phyloP scores from a whole-genome alignment of 2,329 filamentous ascomycete genomes.

The Helminthosporium solani region DNA sequence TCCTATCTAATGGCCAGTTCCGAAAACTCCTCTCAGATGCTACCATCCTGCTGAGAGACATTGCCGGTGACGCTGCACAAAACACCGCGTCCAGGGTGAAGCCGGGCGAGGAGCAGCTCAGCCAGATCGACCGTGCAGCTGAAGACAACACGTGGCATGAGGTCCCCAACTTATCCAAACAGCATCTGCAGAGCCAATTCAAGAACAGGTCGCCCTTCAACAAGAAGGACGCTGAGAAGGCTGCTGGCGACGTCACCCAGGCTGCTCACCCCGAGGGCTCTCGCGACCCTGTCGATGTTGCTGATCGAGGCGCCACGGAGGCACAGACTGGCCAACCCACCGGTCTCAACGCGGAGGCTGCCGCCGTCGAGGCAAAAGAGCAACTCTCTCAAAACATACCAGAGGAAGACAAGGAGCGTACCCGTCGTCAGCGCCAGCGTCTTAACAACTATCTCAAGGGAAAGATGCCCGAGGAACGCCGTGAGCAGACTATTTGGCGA shows the following conservation, averaged over 20 bases:
- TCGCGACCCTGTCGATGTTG: slow-evolving; percentile 56
- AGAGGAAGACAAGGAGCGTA: slow-evolving; percentile 56
- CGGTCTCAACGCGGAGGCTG: slow-evolving; percentile 56
- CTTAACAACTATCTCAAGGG: slow-evolving; percentile 74
- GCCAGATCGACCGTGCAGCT: slow-evolving; percentile 78
- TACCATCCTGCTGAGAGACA: slow-evolving; percentile 77
- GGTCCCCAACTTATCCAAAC: slow-evolving; percentile 71
- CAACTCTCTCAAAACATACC: slow-evolving; percentile 64
- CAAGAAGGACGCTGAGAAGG: slow-evolving; percentile 59
- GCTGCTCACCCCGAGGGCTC: slow-evolving; percentile 58
- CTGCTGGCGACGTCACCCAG: slow-evolving; percentile 58
- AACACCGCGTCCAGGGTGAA: slow-evolving; percentile 75
- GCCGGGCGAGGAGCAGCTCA: slow-evolving; percentile 73
- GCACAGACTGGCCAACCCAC: slow-evolving; percentile 50
- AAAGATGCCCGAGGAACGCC: slow-evolving; percentile 90
- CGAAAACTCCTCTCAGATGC: slow-evolving; percentile 84
- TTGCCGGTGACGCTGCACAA: slow-evolving; percentile 83
- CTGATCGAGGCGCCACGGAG: slow-evolving; percentile 53
- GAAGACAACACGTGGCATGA: slow-evolving; percentile 95
- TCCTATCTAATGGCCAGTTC: slow-evolving; percentile 96
- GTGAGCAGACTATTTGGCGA: slow-evolving; percentile 87
- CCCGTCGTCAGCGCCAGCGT: slow-evolving; percentile 47
- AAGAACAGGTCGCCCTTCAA: slow-evolving; percentile 58
- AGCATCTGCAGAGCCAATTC: slow-evolving; percentile 67
- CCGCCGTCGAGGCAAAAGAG: slow-evolving; percentile 54